Evolutionary conservation across 129 eudicot genomes (phyloP), one percentile per base, ranked within the genome.

Genomic region (Helianthus tuberosus): DNA sequence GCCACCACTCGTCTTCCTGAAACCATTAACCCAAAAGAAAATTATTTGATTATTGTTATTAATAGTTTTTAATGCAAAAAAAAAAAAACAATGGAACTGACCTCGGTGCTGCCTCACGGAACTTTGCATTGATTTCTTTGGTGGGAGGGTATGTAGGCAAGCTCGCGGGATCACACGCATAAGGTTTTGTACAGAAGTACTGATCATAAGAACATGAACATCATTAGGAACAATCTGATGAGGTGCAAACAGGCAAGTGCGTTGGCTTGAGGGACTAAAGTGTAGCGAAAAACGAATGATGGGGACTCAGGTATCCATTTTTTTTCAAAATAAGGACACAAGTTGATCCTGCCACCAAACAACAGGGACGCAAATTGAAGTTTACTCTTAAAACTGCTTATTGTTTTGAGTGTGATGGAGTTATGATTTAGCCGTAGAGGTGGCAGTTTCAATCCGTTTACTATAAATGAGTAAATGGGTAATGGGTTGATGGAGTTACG

Each of bases 101-200:
- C 97, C 96, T 88, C 69, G 78, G 74, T 58, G 75, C 81, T 15
- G 85, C 91, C 58, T 89, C 96, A 1, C 96, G 87, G 63, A 70
- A 51, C 75, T 81, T 89, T 53, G 96, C 93, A 83, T 89, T 93
- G 25, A 92, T 85, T 84, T 92, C 97, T 72, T 92, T 92, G 85
- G 77, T 86, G 23, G 97, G 93, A 39, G 93, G 88, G 78, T 83
- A 92, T 74, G 82, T 84, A 7, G 96, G 97, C 85, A 92, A 46
- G 86, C 91, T 84, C 58, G 96, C 75, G 5, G 93, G 89, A 65
- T 89, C 91, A 52, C 96, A 92, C 59, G 91, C 88, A 66, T 71
- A 85, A 10, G 97, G 97, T 75, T 51, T 79, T 10, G 88, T 72
- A 25, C 11, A 59, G 80, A 92, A 92, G 65, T 89, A 92, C 97